A percentile compares a stretch with the other conserved stretches of the same genome.
phyloP scores from a whole-genome alignment of 1,139 yeast genomes.

The Nakaseomyces nivariensis region DNA sequence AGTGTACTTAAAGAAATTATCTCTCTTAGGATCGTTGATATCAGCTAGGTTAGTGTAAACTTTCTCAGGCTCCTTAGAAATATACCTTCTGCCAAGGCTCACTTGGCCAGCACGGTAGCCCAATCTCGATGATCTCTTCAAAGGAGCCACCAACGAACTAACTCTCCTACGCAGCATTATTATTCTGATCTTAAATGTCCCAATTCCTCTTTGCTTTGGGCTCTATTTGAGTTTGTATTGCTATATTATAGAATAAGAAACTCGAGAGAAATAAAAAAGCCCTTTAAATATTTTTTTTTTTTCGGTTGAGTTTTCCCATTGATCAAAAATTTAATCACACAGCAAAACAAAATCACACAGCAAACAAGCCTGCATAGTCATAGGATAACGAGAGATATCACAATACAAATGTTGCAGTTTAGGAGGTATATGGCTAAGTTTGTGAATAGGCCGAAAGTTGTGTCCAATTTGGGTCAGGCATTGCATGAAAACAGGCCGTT shows the following conservation, averaged over 20 bases:
- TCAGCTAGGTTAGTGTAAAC: conserved; percentile 45
- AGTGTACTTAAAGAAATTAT: conserved; percentile 70
- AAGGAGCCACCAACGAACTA: background rate
- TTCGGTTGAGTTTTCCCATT: too few species aligned
- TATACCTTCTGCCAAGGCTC: conserved; percentile 8
- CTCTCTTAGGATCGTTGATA: conserved; percentile 58
- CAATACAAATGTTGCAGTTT: background rate
- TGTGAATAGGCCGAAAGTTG: conserved; percentile 12
- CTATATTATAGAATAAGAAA: too few species aligned
- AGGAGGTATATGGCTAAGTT: conserved; percentile 5
- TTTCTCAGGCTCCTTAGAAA: conserved; percentile 24
- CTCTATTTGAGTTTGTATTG: too few species aligned
- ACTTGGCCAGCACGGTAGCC: too few species aligned
- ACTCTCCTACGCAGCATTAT: background rate
- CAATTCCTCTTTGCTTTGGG: too few species aligned
- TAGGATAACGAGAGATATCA: too few species aligned
- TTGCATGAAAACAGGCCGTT: conserved; percentile 77
- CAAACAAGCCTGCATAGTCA: too few species aligned
- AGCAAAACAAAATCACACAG: too few species aligned
- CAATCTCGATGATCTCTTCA: background rate
- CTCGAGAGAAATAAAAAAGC: too few species aligned
- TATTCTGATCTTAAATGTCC: background rate
- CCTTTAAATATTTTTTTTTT: too few species aligned
- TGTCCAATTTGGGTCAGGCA: conserved; percentile 63
- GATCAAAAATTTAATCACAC: too few species aligned